These are phyloP conservation scores for Crucihimalaya himalaica DNA, from an alignment of 345 rosid species.

Conservation along the genomic window DNA sequence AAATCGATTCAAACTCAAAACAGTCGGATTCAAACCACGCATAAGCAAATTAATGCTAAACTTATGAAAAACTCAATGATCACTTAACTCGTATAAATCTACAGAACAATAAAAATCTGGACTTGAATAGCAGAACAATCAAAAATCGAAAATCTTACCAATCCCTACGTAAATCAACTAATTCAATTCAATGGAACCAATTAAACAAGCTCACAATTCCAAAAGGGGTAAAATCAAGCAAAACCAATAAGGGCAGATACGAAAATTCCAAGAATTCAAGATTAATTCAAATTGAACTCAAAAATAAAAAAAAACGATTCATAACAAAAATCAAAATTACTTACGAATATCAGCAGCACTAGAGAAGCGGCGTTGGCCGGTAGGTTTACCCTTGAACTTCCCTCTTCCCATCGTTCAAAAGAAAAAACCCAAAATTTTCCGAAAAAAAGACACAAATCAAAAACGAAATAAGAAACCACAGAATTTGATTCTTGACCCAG, in stretches of 20 bases:
- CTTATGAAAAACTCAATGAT: not conserved
- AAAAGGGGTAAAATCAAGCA: not conserved
- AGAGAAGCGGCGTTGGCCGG: constrained; percentile 75
- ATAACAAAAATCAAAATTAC: not conserved
- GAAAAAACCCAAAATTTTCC: not conserved
- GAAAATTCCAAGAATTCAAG: not conserved
- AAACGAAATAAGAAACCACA: not conserved
- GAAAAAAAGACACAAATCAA: not conserved
- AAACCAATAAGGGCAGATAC: not conserved
- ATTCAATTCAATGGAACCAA: not conserved
- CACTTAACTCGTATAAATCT: not conserved
- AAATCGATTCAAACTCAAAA: not conserved
- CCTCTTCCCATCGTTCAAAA: constrained; percentile 60
- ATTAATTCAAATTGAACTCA: not conserved
- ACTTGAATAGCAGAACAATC: not conserved
- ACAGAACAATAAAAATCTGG: not conserved
- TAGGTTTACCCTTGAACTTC: constrained; percentile 77
- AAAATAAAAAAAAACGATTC: not conserved
- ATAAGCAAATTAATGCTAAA: not conserved
- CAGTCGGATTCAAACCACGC: not conserved
- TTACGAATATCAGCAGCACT: constrained; percentile 67
- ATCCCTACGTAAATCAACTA: not conserved
- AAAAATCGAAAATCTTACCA: not conserved
- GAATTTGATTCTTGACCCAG: not conserved
- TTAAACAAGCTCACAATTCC: not conserved